Percentiles rank a stretch among this genome's conserved stretches.
Conservation (phyloP, 352 stramenopile genomes). For the Globisporangium emineosum region DNA sequence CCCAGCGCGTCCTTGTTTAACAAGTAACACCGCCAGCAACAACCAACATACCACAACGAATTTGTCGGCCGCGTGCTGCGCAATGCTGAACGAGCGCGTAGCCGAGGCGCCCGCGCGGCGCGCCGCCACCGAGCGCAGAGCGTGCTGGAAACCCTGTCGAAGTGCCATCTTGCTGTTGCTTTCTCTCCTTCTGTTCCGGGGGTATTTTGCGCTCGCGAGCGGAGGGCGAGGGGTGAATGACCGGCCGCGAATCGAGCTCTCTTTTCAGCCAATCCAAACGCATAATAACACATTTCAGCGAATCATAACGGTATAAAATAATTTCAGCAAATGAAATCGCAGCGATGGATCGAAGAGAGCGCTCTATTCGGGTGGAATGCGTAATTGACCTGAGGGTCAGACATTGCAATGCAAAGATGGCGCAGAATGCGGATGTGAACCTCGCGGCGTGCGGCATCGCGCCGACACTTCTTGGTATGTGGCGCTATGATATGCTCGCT, state of each 20-base stretch:
- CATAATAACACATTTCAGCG: background rate
- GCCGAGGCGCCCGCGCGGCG: conserved; percentile 26
- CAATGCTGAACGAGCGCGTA: conserved; percentile 41
- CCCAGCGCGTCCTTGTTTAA: background rate
- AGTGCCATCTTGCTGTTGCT: conserved; percentile 35
- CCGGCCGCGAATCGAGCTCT: conserved; percentile 24
- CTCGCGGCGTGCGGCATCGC: conserved; percentile 55
- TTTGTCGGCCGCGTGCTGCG: conserved; percentile 70
- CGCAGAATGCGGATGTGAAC: conserved; percentile 25
- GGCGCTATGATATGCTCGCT: too few relatives aligned
- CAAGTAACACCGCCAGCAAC: background rate
- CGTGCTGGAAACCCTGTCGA: conserved; percentile 51
- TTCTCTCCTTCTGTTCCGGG: conserved; percentile 21
- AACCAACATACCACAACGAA: conserved; percentile 59
- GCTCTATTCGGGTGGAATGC: conserved; percentile 7
- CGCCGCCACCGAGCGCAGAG: conserved; percentile 37
- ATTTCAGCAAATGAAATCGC: conserved; percentile 33
- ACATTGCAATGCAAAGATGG: too few relatives aligned
- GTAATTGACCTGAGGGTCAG: background rate
- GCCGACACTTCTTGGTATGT: conserved; percentile 52
- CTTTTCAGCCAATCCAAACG: conserved; percentile 15
- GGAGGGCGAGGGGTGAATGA: conserved; percentile 30
- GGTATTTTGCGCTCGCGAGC: conserved; percentile 20
- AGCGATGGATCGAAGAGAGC: background rate
- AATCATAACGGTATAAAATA: background rate